Percentiles rank a stretch among this genome's conserved stretches.
phyloP scores from a whole-genome alignment of 352 stramenopile species.

The Peronosclerospora sorghi region DNA sequence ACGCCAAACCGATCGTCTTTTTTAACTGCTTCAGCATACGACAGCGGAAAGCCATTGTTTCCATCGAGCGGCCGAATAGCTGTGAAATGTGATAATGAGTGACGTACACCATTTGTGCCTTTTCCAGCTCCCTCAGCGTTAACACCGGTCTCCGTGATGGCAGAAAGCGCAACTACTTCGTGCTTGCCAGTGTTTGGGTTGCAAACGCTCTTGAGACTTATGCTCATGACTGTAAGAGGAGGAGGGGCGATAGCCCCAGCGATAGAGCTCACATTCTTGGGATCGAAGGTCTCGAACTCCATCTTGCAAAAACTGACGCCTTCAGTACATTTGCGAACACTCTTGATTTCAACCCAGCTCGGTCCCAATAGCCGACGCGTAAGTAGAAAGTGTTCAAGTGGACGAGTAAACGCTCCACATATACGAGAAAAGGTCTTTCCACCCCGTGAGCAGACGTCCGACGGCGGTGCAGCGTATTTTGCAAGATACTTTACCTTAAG shows the following conservation, averaged over 20 bases:
- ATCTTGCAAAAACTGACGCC: conserved; percentile 88
- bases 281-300: conserved; percentile 88
- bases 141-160: conserved; percentile 66
- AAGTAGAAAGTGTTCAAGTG: conserved; percentile 96
- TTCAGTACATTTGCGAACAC: conserved; percentile 60
- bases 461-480: conserved; percentile 80
- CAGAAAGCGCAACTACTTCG: conserved; percentile 87
- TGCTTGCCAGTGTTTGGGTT: conserved; percentile 94
- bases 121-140: conserved; percentile 45
- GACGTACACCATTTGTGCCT: conserved; percentile 23
- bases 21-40: conserved; percentile 42
- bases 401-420: conserved; percentile 88
- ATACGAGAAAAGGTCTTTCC: conserved; percentile 91
- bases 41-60: conserved; percentile 46
- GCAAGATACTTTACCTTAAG: conserved; percentile 97
- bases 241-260: conserved; percentile 63
- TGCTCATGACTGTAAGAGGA: conserved; percentile 90
- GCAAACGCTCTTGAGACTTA: conserved; percentile 97
- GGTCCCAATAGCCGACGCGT: conserved; percentile 96
- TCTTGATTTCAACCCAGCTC: conserved; percentile 93
- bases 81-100: conserved; percentile 67
- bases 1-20: conserved; percentile 53
- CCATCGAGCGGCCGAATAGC: conserved; percentile 64
- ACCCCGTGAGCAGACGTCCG: conserved; percentile 78
- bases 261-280: conserved; percentile 86